Evolutionary conservation across 805 yeast species (phyloP).

Genomic region (Naumovozyma dairenensis): DNA sequence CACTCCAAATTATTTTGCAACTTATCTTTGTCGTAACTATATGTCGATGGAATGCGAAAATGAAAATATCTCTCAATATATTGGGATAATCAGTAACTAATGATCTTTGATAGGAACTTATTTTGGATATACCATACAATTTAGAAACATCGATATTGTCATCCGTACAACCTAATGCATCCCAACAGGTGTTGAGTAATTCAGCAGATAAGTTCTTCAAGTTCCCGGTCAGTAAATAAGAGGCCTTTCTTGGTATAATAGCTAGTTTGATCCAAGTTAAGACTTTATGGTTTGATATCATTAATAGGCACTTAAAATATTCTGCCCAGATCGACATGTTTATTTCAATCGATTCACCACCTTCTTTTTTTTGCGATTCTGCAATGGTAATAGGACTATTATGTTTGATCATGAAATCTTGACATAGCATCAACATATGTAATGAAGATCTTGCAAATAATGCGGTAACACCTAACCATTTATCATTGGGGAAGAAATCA

Average conservation of each 20-base stretch:
- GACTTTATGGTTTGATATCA: conserved; percentile 56
- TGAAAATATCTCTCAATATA: conserved; percentile 52
- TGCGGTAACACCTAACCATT: conserved; percentile 65
- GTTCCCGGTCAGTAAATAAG: conserved; percentile 52
- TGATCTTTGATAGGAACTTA: conserved; percentile 65
- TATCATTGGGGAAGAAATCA: conserved; percentile 52
- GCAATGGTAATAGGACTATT: conserved; percentile 39
- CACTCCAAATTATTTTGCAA: conserved; percentile 59
- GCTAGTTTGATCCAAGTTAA: conserved; percentile 61
- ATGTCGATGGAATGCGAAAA: conserved; percentile 61
- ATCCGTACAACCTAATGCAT: conserved; percentile 55
- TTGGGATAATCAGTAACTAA: conserved; percentile 49
- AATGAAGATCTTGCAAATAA: conserved; percentile 47
- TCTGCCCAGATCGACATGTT: conserved; percentile 54
- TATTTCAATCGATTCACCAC: conserved; percentile 42
- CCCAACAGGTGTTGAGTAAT: conserved; percentile 60
- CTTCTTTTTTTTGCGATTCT: conserved; percentile 27
- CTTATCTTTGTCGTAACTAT: conserved; percentile 51
- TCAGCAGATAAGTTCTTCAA: conserved; percentile 50
- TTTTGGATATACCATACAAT: conserved; percentile 49
- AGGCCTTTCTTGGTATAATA: conserved; percentile 63
- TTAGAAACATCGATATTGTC: conserved; percentile 38
- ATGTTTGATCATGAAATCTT: conserved; percentile 38
- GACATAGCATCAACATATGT: conserved; percentile 42
- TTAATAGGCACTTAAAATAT: conserved; percentile 47